Evolutionary conservation across 331 rosid species (phyloP).

Genomic region (Telfairia occidentalis): DNA sequence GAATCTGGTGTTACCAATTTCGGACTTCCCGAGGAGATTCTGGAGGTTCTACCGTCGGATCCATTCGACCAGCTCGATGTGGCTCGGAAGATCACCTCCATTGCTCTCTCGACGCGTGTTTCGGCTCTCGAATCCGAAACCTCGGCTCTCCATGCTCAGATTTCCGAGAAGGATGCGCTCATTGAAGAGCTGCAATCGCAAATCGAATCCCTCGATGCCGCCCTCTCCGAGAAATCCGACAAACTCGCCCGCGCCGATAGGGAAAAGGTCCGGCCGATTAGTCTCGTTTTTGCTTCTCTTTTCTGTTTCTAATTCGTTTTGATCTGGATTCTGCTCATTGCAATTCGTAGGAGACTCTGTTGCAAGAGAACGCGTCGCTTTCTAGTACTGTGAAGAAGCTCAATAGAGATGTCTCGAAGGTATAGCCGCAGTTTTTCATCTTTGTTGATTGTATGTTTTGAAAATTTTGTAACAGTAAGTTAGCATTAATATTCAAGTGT

Average conservation of each 20-base stretch:
- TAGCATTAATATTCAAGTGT: background rate
- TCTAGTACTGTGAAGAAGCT: conserved; percentile 63
- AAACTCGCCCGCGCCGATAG: conserved; percentile 39
- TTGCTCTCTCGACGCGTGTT: conserved; percentile 82
- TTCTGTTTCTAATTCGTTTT: background rate
- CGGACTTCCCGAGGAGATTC: conserved; percentile 56
- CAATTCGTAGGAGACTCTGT: conserved; percentile 41
- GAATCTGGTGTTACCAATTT: conserved; percentile 40
- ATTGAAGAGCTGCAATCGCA: conserved; percentile 49
- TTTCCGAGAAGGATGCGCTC: conserved; percentile 44
- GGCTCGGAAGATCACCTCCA: conserved; percentile 81
- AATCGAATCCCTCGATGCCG: conserved; percentile 42
- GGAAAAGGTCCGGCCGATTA: conserved; percentile 39
- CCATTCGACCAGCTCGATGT: conserved; percentile 83
- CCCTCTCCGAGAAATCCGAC: conserved; percentile 43
- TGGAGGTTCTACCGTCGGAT: conserved; percentile 60
- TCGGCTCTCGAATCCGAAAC: conserved; percentile 43
- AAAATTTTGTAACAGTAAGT: background rate
- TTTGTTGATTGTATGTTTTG: background rate
- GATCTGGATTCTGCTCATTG: background rate
- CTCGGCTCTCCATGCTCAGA: conserved; percentile 29
- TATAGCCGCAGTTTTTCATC: background rate
- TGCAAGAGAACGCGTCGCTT: conserved; percentile 51
- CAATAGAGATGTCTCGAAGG: conserved; percentile 84
- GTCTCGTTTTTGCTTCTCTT: background rate